Evolutionary conservation across 2,329 filamentous ascomycete species (phyloP).

Genomic region (Trichoderma koningii): DNA sequence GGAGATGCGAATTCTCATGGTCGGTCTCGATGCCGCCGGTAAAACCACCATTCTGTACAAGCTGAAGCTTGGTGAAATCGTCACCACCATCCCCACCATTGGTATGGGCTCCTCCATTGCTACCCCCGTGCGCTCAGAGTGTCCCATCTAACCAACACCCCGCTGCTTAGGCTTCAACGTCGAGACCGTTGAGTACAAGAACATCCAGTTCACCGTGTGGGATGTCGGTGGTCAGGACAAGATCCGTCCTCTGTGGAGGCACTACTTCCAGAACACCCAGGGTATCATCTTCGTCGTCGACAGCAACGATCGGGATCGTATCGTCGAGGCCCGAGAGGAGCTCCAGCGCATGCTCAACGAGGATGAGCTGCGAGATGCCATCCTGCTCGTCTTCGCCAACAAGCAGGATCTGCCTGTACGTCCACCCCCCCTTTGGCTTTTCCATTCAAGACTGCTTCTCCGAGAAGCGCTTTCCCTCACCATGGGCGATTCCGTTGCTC

Average conservation of each 20-base stretch:
- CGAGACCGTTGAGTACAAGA: conserved; percentile 99
- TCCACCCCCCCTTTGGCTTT: conserved; percentile 35
- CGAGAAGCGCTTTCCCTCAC: background rate
- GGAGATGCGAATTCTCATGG: conserved; percentile 99
- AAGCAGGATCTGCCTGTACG: conserved; percentile 98
- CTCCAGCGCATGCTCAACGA: conserved; percentile 98
- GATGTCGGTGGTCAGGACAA: conserved; percentile 99
- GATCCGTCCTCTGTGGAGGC: conserved; percentile 98
- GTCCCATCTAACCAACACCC: conserved; percentile 16
- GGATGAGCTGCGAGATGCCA: conserved; percentile 95
- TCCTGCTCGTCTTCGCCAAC: conserved; percentile 98
- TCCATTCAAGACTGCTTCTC: background rate
- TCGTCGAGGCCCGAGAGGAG: conserved; percentile 95
- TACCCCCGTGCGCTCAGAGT: background rate
- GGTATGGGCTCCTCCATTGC: conserved; percentile 56
- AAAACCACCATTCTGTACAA: conserved; percentile 99
- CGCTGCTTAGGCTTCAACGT: conserved; percentile 84
- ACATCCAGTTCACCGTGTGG: conserved; percentile 99
- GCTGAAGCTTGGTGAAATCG: conserved; percentile 98
- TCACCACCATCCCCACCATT: conserved; percentile 98
- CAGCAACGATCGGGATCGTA: conserved; percentile 97
- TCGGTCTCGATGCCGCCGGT: conserved; percentile 98
- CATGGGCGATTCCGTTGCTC: background rate
- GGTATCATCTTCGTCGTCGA: conserved; percentile 99
- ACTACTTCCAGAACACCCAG: conserved; percentile 99